These are phyloP conservation scores for Cucurbita ficifolia DNA, from an alignment of 306 rosid genomes.

Conservation along the genomic window DNA sequence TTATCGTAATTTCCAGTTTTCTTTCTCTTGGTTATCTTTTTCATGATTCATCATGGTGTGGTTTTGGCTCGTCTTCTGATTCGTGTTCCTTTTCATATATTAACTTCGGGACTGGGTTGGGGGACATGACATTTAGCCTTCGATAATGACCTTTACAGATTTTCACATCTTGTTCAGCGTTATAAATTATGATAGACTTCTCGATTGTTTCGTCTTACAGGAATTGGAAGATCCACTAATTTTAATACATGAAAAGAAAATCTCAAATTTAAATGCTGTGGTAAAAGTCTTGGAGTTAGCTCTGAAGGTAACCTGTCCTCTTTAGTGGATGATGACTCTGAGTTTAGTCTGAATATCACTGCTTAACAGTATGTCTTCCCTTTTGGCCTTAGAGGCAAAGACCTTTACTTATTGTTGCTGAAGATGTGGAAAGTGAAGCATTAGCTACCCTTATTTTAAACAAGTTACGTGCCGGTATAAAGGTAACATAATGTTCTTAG, in stretches of 20 bases:
- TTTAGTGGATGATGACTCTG: not conserved
- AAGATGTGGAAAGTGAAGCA: constrained; percentile 94
- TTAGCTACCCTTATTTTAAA: constrained; percentile 76
- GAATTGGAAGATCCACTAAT: constrained; percentile 87
- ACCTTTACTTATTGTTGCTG: constrained; percentile 65
- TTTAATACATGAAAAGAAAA: constrained; percentile 87
- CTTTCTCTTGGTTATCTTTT: not conserved
- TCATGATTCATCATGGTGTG: not conserved
- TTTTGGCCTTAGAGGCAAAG: constrained; percentile 46
- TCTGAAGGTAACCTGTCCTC: constrained; percentile 40
- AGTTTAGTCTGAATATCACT: not conserved
- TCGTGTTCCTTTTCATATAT: not conserved
- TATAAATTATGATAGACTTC: not conserved
- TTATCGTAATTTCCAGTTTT: not conserved
- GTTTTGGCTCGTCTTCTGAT: not conserved
- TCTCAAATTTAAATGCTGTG: constrained; percentile 59
- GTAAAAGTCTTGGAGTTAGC: constrained; percentile 89
- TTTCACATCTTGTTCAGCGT: not conserved
- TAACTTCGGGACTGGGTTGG: not conserved
- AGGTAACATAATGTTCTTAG: constrained; percentile 23
- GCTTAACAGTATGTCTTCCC: not conserved
- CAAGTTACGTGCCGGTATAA: constrained; percentile 89
- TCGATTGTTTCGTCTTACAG: constrained; percentile 13
- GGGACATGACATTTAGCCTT: not conserved
- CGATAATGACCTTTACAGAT: not conserved